A percentile compares a stretch with the other conserved stretches of the same genome.
Evolutionary conservation across 768 basidiomycete genomes (phyloP).

Genomic region (Termitomyces sp.): DNA sequence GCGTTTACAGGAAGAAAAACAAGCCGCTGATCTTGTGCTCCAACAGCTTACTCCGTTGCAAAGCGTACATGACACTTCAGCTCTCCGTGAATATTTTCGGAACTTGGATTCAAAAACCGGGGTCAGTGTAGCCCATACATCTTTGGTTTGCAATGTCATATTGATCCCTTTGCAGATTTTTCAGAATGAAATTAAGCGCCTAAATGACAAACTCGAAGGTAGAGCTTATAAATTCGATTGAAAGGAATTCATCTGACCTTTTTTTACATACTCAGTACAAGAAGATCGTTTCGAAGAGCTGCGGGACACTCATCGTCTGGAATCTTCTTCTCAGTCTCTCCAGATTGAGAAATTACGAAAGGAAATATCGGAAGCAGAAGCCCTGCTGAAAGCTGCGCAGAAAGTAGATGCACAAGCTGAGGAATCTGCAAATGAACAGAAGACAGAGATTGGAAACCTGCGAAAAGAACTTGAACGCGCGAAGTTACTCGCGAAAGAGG

Average conservation of each 20-base stretch:
- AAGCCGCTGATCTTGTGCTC: slow-evolving; percentile 62
- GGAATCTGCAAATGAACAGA: slow-evolving; percentile 42
- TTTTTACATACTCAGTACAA: slow-evolving; percentile 51
- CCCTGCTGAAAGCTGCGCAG: slow-evolving; percentile 57
- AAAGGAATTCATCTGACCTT: not conserved
- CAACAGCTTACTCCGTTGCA: slow-evolving; percentile 68
- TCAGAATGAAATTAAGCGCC: slow-evolving; percentile 73
- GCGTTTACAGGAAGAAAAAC: slow-evolving; percentile 66
- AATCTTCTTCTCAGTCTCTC: slow-evolving; percentile 72
- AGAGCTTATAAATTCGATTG: slow-evolving; percentile 16
- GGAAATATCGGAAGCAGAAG: slow-evolving; percentile 68
- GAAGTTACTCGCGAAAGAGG: slow-evolving; percentile 72
- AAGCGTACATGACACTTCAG: slow-evolving; percentile 56
- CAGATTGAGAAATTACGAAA: slow-evolving; percentile 66
- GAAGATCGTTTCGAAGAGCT: slow-evolving; percentile 82
- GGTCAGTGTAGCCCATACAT: slow-evolving; percentile 34
- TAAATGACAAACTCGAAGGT: slow-evolving; percentile 74
- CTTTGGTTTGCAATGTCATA: not conserved
- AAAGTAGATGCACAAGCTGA: slow-evolving; percentile 41
- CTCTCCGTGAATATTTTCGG: slow-evolving; percentile 68
- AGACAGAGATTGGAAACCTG: slow-evolving; percentile 53
- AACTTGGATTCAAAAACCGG: slow-evolving; percentile 64
- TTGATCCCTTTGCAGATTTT: slow-evolving; percentile 38
- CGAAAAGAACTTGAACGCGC: slow-evolving; percentile 57
- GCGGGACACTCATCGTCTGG: slow-evolving; percentile 75